Percentiles rank a stretch among this genome's conserved stretches.
These are phyloP conservation scores for Lathyrus tuberosus DNA, from an alignment of 306 rosid species.

Conservation along the genomic window DNA sequence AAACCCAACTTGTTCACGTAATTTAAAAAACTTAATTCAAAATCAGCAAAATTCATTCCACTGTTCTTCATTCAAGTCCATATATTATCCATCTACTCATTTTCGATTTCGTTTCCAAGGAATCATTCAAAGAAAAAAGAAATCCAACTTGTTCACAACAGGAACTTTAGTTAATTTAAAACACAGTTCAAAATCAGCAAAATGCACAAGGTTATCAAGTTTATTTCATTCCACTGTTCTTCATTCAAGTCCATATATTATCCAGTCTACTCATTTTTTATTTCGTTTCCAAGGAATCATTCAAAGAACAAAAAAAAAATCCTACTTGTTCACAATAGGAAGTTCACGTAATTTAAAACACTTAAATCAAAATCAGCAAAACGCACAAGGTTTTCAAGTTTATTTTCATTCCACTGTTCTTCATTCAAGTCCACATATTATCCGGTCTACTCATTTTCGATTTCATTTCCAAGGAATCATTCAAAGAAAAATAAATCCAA, in stretches of 20 bases:
- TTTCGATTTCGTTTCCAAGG: constrained; percentile 2
- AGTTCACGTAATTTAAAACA: constrained; percentile 19
- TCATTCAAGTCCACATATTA: background rate
- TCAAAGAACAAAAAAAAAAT: background rate
- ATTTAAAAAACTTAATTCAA: constrained; percentile 10
- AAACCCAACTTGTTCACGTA: background rate
- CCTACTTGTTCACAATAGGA: background rate
- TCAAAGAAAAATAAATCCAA: background rate
- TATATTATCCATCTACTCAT: constrained; percentile 14
- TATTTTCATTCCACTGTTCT: constrained; percentile 22
- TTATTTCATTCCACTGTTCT: constrained; percentile 19
- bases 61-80: background rate
- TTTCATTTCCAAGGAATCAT: constrained; percentile 5
- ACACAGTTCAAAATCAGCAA: background rate
- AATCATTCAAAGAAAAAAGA: background rate
- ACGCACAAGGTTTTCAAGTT: background rate
- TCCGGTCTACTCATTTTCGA: background rate
- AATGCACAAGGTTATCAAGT: background rate
- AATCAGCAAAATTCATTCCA: constrained; percentile 16
- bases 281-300: constrained; percentile 1
- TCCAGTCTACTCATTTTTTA: background rate
- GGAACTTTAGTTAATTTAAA: constrained; percentile 6
- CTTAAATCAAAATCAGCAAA: background rate
- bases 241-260: constrained; percentile 2
- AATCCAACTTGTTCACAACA: background rate